Evolutionary conservation across 2,329 filamentous ascomycete species (phyloP), one percentile per base, ranked within the genome.

Genomic region (Aspergillus piperis): DNA sequence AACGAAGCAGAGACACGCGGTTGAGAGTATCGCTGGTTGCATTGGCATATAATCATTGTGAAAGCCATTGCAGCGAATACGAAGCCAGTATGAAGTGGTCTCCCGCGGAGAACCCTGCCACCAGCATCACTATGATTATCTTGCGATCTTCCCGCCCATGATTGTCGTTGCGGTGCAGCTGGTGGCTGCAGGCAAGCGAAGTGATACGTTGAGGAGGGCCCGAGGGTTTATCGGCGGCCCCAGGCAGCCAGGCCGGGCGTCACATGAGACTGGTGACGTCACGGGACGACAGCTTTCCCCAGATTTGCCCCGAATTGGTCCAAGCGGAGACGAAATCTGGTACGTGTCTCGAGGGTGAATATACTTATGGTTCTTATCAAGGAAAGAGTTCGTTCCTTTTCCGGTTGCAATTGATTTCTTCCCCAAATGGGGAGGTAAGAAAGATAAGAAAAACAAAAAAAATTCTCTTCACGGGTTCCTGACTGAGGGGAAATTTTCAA

Each of bases 211-310:
- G 10, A 42, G 32, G 23, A 21, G 30, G 30, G 51, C 19, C 36
- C 51, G 36, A 25, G 36, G 8, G 51, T 23, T 39, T 39, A 41
- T 38, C 51, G 51, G 39, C 5, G 36, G 39, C 5, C 32, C 32
- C 32, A 36, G 32, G 32, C 32, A 36, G 32, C 32, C 32, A 36
- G 51, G 25, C 10, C 51, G 17, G 15, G 25, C 19, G 41, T 44
- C 17, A 13, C 41, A 21, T 44, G 17, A 19, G 39, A 13, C 11
- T 27, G 32, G 42, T 63, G 62, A 63, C 62, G 59, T 62, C 54
- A 63, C 38, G 19, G n/a, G 15, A 48, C 13, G 23, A 21, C 55
- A 56, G 56, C 55, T 56, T 63, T 63, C 62, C 62, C 62, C 62
- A 53, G 59, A 63, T 63, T 53, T 50, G 32, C 38, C 44, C 44